Base-by-base conservation (phyloP, 441 rosid genomes). In the Croton setiger region DNA sequence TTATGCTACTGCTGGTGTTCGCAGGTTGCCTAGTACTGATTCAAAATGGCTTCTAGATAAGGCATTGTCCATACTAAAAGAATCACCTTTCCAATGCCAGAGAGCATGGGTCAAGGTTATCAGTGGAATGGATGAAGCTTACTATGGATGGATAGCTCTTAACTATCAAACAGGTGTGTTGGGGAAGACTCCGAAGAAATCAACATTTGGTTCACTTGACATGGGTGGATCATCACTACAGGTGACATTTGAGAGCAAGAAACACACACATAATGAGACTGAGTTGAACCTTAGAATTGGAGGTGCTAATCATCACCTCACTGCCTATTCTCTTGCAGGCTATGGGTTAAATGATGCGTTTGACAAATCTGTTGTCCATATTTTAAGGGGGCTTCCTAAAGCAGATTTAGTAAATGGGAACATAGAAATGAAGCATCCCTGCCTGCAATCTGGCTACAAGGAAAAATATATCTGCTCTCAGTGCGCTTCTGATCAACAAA, bases 301-400 rank as follows among this genome's bases (percentile, higher is more conserved):
- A 67, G 78, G 82, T 63, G 90, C 78, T 59, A 84, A 81, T 66
- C 97, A 92, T 85, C 86, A 82, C 75, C 96, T 95, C 64, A 92
- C 83, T 74, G 99, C 98, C 27, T 95, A 95, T 80, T 95, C 99
- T 69, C 97, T 95, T 54, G 78, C 97, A 13, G 99, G 99, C 54
- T 95, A 92, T 82, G 99, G 99, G 72, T 86, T 95, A 82, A 95
- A 95, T 72, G 99, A 95, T 77, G 98, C 99, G 53, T 95, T 95
- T 76, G 99, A 84, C 78, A 95, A 86, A 80, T 87, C 97, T 67
- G 99, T 95, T 67, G 83, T 76, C 67, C 85, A 78, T 70, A 83
- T 92, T 48, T 76, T 92, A 20, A 88, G 76, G 73, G 65, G 63
- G 60, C 78, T 86, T 72, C 86, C 85, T 54, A 73, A 48, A 60